Conservation (phyloP, 164 flowering plant genomes). For the Magnolia officinalis region DNA sequence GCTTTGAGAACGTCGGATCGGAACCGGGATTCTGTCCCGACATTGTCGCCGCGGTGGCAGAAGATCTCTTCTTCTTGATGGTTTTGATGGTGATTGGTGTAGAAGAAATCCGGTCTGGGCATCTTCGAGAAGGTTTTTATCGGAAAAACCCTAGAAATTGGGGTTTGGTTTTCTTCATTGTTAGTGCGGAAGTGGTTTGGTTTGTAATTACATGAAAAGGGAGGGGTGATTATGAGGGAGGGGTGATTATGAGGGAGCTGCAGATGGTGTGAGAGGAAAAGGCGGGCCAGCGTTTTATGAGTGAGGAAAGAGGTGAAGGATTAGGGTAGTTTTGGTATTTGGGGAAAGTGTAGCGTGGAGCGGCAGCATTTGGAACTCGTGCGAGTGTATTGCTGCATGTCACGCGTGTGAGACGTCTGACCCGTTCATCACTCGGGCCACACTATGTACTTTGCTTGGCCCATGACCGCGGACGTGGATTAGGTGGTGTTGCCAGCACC, state of each 20-base stretch:
- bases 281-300: background rate
- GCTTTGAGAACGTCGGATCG: constrained; percentile 27
- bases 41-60: background rate
- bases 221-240: background rate
- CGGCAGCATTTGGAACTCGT: too few relatives aligned
- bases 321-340: too few relatives aligned
- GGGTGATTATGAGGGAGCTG: background rate
- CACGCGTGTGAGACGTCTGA: too few relatives aligned
- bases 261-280: background rate
- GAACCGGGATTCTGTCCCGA: background rate
- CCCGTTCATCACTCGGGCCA: too few relatives aligned
- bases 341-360: too few relatives aligned
- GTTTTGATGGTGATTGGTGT: background rate
- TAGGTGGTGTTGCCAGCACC: too few relatives aligned
- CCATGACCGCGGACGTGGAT: too few relatives aligned
- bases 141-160: constrained; percentile 6
- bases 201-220: background rate
- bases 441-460: too few relatives aligned
- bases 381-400: too few relatives aligned
- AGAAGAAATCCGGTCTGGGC: background rate
- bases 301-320: background rate
- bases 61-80: background rate
- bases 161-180: background rate
- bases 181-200: background rate
- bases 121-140: background rate